Evolutionary conservation across 257 asterid genomes (phyloP), one percentile per base, ranked within the genome.

Genomic region (Voacanga thouarsii): DNA sequence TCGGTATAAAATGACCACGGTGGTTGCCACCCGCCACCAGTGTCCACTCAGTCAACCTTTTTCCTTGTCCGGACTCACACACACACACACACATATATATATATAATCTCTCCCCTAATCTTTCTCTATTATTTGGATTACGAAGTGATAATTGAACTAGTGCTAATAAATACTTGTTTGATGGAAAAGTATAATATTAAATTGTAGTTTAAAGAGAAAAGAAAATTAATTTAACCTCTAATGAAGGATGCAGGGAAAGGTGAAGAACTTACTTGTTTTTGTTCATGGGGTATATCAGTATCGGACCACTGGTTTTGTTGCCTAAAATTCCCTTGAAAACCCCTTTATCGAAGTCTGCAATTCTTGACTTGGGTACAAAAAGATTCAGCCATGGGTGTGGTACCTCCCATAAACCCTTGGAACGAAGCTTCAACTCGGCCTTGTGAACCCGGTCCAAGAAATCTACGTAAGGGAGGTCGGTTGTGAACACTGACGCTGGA

Each of bases 351-450:
- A 92, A 91, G 71, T 91, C 97, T 0, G 51, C 85, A 28, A 92
- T 91, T 81, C 89, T 87, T 57, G 97, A 92, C 75, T 87, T 88
- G 2, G 97, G 97, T 4, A 92, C 91, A 67, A 92, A 91, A 1
- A 92, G 78, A 78, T 92, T 92, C 6, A 92, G 86, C 97, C 96
- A 92, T n/a, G 97, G 97, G 79, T 92, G 97, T 33, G 96, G 97
- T 61, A 92, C 97, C 51, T 90, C 96, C 97, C 97, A 92, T 21
- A 92, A 82, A 18, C 90, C 89, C 86, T 90, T 90, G 81, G 94
- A 80, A 77, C 92, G 86, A 19, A 89, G 89, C 55, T 87, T 91
- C 84, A 87, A 45, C 89, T 92, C 97, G 43, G 95, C 95, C 84
- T 89, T 91, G 89, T 90, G 95, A 84, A 92, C 97, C 85, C 97